A percentile compares a stretch with the other conserved stretches of the same genome.
Conservation (phyloP, 1,284 basidiomycete species). For the Apiotrichum mycotoxinovorans region DNA sequence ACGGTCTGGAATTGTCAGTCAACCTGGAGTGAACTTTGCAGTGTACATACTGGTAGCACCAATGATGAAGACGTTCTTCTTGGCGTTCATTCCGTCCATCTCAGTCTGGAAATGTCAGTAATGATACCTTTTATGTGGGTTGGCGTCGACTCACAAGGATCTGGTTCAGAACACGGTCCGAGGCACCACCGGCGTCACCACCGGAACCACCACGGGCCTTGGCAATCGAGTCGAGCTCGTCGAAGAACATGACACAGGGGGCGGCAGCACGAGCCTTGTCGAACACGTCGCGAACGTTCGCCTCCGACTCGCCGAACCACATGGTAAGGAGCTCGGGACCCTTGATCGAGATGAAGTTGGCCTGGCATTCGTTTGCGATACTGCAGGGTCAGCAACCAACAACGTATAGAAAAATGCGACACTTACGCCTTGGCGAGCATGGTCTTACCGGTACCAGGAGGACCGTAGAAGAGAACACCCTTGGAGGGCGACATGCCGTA, state of each 20-base stretch:
- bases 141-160: slow-evolving; percentile 57
- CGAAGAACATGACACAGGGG: slow-evolving; percentile 99
- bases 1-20: slow-evolving; percentile 56
- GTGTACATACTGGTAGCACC: slow-evolving; percentile 70
- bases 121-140: too few relatives aligned
- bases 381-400: slow-evolving; percentile 15
- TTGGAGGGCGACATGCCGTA: slow-evolving; percentile 99
- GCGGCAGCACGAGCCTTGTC: slow-evolving; percentile 99
- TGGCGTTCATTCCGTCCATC: slow-evolving; percentile 99
- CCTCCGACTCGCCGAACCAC: slow-evolving; percentile 99
- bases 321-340: slow-evolving; percentile 96
- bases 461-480: slow-evolving; percentile 91
- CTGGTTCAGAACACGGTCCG: slow-evolving; percentile 96
- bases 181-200: slow-evolving; percentile 85
- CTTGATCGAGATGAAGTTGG: slow-evolving; percentile 65
- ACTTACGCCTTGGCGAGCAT: slow-evolving; percentile 75
- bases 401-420: not conserved
- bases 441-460: slow-evolving; percentile 95
- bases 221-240: slow-evolving; percentile 97
- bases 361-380: slow-evolving; percentile 98
- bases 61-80: slow-evolving; percentile 99
- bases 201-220: slow-evolving; percentile 81
- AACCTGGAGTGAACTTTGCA: slow-evolving; percentile 10
- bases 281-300: slow-evolving; percentile 98
- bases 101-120: slow-evolving; percentile 62